Percentiles rank a stretch among this genome's conserved stretches.
phyloP scores from a whole-genome alignment of 495 filamentous ascomycete genomes.

The Daldinia bambusicola region DNA sequence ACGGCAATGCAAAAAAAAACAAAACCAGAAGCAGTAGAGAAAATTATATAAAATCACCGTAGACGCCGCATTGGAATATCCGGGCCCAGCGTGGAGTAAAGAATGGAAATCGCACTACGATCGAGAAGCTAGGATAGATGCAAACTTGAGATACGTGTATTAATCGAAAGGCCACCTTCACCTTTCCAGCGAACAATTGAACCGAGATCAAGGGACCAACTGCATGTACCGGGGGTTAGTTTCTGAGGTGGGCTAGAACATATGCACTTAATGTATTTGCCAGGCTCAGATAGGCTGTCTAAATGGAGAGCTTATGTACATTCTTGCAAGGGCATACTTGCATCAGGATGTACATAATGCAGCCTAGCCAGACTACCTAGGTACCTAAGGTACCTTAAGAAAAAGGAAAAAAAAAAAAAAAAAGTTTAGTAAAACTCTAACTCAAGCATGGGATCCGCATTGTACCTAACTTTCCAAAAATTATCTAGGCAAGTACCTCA shows the following conservation, averaged over 20 bases:
- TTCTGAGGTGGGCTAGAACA: conserved; percentile 2
- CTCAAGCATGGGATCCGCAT: too few species aligned
- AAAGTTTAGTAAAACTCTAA: too few species aligned
- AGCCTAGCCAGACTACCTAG: too few species aligned
- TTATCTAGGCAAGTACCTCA: too few species aligned
- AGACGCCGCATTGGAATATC: conserved; percentile 40
- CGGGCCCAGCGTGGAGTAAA: conserved; percentile 21
- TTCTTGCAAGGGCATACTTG: background rate
- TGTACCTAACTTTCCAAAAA: too few species aligned
- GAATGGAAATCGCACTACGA: conserved; percentile 25
- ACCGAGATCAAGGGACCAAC: conserved; percentile 11
- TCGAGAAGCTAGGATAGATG: conserved; percentile 14
- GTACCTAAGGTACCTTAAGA: too few species aligned
- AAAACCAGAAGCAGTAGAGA: conserved; percentile 13
- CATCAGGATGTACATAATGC: conserved; percentile 2
- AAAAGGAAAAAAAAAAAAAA: too few species aligned
- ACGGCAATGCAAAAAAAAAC: conserved; percentile 20
- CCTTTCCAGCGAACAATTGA: conserved; percentile 35
- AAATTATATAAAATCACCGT: conserved; percentile 37
- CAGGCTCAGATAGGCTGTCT: too few species aligned
- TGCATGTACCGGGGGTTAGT: background rate
- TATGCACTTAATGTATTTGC: background rate
- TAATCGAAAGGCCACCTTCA: conserved; percentile 49
- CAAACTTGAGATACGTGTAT: conserved; percentile 27
- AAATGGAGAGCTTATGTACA: conserved; percentile 1